These are phyloP conservation scores for Aspergillus candidus DNA, from an alignment of 2,329 filamentous ascomycete species.

Conservation along the genomic window DNA sequence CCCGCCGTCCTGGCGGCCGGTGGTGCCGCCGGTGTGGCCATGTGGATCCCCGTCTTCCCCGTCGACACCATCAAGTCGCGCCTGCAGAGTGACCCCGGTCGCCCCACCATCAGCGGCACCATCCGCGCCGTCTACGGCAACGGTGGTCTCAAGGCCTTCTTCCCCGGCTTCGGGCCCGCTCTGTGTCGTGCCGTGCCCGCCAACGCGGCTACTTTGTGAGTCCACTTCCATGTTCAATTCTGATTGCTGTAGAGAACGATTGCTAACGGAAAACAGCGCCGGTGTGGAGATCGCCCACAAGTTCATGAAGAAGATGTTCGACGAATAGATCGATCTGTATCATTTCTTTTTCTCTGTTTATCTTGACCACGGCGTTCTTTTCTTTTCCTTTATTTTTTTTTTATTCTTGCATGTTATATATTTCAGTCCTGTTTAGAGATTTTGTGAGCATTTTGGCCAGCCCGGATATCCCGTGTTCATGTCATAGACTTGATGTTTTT, in stretches of 20 bases:
- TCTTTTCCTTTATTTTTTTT: too few species aligned
- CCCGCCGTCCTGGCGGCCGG: conserved; percentile 79
- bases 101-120: conserved; percentile 71
- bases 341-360: neutral
- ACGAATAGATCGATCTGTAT: conserved; percentile 2
- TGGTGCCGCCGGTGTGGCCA: conserved; percentile 85
- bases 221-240: conserved; percentile 1
- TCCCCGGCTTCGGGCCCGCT: conserved; percentile 91
- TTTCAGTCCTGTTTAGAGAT: neutral
- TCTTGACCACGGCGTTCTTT: conserved; percentile 6
- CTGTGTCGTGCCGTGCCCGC: conserved; percentile 89
- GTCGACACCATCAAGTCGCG: conserved; percentile 94
- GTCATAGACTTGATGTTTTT: conserved; percentile 8
- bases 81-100: conserved; percentile 83
- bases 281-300: conserved; percentile 48
- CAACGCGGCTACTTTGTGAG: conserved; percentile 84
- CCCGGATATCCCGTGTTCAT: conserved; percentile 2
- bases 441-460: conserved; percentile 14
- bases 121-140: conserved; percentile 74
- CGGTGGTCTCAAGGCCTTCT: conserved; percentile 87
- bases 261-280: conserved; percentile 25
- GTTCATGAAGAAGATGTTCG: conserved; percentile 44
- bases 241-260: neutral
- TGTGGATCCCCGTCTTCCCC: conserved; percentile 99
- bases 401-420: neutral